Base-by-base conservation (phyloP, 2,329 filamentous ascomycete species). In the Pleoardoris graminearum region DNA sequence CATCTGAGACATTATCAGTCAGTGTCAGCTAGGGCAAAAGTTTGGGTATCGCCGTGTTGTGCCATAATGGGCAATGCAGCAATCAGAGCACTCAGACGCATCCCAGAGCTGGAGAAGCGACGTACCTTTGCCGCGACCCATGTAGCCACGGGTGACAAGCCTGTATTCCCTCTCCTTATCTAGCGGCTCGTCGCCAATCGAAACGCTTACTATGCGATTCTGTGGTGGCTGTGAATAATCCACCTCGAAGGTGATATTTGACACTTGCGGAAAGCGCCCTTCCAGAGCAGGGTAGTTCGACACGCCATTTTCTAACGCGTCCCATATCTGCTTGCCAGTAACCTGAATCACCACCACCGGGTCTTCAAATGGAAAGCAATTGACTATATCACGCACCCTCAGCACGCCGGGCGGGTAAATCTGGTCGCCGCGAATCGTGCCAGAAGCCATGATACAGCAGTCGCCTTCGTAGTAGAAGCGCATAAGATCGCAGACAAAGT, bases 401-500 rank as follows among this genome's bases (percentile, higher is more conserved):
- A 96, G 76, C 0, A 91, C 79, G 0, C 91, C 91, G 0, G 90
- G 89, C 0, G 90, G 85, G 63, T 96, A 96, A 27, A 96, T 86
- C 70, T 94, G 90, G 66, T 96, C 91, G 1, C 91, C 91, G 12
- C 91, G 84, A 48, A 96, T 90, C 0, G 91, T 96, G 0, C 91
- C 91, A 0, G 88, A 82, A 0, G 89, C 90, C 86, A 96, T 94
- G 57, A 96, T 80, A 25, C 85, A 84, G 67, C 90, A 95, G 62
- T 96, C 92, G 0, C 89, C 86, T 4, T 80, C 76, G 69, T 96
- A 91, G 68, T 95, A 88, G 55, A 85, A 85, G 7, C 90, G 83
- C 90, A 96, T 96, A 21, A 97, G 81, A 68, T 97, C 91, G 73
- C 89, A 94, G 3, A 96, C 88, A 70, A 95, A 95, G 73, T 96